Evolutionary conservation across 2,329 filamentous ascomycete genomes (phyloP).

Genomic region (Huntiella abstrusa): DNA sequence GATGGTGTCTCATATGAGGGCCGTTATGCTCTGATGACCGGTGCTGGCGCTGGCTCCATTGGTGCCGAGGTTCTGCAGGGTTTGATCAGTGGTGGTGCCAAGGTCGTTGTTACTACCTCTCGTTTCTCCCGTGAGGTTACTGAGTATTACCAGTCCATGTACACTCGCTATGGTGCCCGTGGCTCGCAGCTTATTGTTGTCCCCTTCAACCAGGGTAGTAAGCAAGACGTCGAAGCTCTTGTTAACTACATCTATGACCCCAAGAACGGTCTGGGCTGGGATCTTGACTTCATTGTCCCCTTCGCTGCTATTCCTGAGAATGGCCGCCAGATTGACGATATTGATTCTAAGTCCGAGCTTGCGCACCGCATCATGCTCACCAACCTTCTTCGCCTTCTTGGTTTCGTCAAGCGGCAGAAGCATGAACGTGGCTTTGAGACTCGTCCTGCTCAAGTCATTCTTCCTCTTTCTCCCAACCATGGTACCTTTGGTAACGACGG

Average conservation of each 20-base stretch:
- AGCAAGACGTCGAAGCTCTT: constrained; percentile 88
- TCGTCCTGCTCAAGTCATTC: constrained; percentile 84
- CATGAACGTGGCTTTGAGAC: constrained; percentile 76
- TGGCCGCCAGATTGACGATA: constrained; percentile 86
- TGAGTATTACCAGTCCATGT: constrained; percentile 98
- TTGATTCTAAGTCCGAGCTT: constrained; percentile 94
- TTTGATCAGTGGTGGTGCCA: constrained; percentile 87
- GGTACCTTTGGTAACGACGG: constrained; percentile 96
- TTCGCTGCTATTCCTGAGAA: constrained; percentile 97
- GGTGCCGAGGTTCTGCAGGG: constrained; percentile 93
- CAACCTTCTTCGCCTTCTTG: constrained; percentile 81
- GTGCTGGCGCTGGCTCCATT: constrained; percentile 92
- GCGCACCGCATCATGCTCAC: constrained; percentile 98
- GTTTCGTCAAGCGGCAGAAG: constrained; percentile 82
- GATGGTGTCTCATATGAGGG: constrained; percentile 78
- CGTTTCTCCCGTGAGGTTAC: constrained; percentile 94
- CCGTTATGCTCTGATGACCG: constrained; percentile 96
- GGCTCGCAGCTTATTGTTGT: constrained; percentile 96
- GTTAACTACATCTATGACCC: constrained; percentile 91
- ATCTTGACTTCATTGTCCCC: constrained; percentile 86
- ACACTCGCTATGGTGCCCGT: constrained; percentile 78
- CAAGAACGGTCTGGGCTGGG: constrained; percentile 95
- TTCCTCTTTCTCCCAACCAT: constrained; percentile 93
- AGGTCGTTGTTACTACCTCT: constrained; percentile 90
- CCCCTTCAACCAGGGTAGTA: constrained; percentile 97